Evolutionary conservation across 805 yeast genomes (phyloP), one percentile per base, ranked within the genome.

Genomic region (Wickerhamomyces alni): DNA sequence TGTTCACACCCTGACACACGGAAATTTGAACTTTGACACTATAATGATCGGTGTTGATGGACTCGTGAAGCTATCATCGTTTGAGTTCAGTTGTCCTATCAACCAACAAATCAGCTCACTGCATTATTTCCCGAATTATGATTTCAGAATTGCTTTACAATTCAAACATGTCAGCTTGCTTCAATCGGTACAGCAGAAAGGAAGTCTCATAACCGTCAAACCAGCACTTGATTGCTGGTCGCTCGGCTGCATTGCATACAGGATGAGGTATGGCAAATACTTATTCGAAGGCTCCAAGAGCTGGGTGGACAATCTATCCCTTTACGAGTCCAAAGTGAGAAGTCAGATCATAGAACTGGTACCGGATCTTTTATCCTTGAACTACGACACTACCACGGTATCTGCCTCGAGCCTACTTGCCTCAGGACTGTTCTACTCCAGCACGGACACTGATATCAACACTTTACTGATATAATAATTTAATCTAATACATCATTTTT

Each of bases 161-260:
- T 37, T 31, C 30, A 45, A 42, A 19, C 48, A 45, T 31, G 33
- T 42, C 3, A 13, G 25, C 2, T 12, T 45, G 8, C 11, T 42
- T 9, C 39, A 45, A 15, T n/a, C n/a, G n/a, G n/a, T n/a, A n/a
- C n/a, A n/a, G n/a, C n/a, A 15, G 29, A 5, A n/a, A 27, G 2
- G 37, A 40, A 11, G 31, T 16, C 17, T 9, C 6, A 11, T 38
- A 3, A 8, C 10, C 9, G 36, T 30, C 2, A 24, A 19, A 2
- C 25, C 42, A 4, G 37, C 25, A 5, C 11, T 42, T 15, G 48
- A 45, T 29, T 7, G 36, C 3, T 45, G 48, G 48, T 36, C 41
- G 29, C 22, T 45, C 2, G 48, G 44, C 8, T 45, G 48, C 26
- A 36, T 45, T 15, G 28, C 38, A 16, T 42, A 32, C 25, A 40